Conservation (phyloP, 2,329 filamentous ascomycete species). For the Paecilomyces sp. region DNA sequence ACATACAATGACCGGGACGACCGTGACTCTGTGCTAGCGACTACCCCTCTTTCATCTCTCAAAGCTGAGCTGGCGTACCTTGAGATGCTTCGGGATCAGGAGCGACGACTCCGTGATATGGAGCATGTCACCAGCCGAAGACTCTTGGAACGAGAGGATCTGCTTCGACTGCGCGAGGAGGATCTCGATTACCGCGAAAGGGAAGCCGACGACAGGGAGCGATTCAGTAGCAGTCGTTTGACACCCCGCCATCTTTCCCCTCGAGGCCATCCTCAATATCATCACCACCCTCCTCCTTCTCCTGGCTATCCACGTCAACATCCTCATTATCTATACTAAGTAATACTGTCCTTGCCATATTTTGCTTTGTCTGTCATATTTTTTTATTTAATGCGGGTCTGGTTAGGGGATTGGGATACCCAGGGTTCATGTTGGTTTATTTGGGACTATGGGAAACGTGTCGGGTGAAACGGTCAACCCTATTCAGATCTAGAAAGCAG, state of each 20-base stretch:
- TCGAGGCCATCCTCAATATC: neutral
- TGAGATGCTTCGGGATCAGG: constrained; percentile 3
- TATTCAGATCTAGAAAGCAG: neutral
- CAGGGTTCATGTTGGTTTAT: neutral
- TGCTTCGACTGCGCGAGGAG: constrained; percentile 1
- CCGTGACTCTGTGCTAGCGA: constrained; percentile 3
- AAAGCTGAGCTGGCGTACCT: neutral
- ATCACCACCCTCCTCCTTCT: neutral
- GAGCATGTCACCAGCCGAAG: constrained; percentile 5
- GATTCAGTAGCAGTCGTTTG: neutral
- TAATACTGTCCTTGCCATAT: neutral
- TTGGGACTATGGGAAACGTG: neutral
- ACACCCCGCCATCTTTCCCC: neutral
- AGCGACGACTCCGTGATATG: constrained; percentile 1
- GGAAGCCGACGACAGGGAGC: neutral
- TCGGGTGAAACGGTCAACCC: neutral
- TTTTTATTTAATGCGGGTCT: neutral
- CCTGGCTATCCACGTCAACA: neutral
- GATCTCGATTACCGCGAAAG: constrained; percentile 4
- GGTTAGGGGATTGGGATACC: neutral
- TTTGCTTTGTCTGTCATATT: neutral
- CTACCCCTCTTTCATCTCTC: neutral
- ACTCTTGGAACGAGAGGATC: constrained; percentile 4
- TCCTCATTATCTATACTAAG: neutral
- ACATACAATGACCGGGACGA: constrained; percentile 12